Evolutionary conservation across 345 rosid genomes (phyloP).

Genomic region (Citrus sinensis): DNA sequence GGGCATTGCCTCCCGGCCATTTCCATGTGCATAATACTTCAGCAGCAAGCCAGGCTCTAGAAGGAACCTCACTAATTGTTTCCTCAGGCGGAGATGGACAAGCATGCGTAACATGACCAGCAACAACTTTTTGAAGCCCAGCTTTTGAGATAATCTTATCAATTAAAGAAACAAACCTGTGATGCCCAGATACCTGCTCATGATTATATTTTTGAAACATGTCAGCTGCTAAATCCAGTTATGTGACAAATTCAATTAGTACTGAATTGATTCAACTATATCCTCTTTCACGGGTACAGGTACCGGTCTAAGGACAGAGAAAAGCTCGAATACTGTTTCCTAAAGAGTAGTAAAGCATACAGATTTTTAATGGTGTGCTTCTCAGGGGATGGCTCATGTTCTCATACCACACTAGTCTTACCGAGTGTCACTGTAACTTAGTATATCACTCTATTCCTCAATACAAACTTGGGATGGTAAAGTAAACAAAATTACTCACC

Average conservation of each 20-base stretch:
- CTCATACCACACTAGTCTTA: neutral
- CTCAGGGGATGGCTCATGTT: neutral
- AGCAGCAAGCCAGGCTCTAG: slow-evolving; percentile 87
- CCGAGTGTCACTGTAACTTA: neutral
- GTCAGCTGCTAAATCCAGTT: slow-evolving; percentile 1
- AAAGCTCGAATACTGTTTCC: neutral
- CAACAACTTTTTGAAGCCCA: slow-evolving; percentile 57
- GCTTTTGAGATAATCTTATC: slow-evolving; percentile 58
- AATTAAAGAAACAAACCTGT: slow-evolving; percentile 61
- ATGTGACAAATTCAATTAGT: neutral
- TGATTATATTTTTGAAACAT: slow-evolving; percentile 10
- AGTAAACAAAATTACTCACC: neutral
- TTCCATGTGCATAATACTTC: slow-evolving; percentile 92
- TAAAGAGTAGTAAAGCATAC: neutral
- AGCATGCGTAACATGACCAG: slow-evolving; percentile 19
- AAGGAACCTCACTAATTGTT: slow-evolving; percentile 24
- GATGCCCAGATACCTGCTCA: slow-evolving; percentile 54
- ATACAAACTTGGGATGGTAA: neutral
- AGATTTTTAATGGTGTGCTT: neutral
- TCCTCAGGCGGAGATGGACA: slow-evolving; percentile 23
- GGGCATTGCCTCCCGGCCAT: slow-evolving; percentile 87
- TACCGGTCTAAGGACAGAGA: neutral
- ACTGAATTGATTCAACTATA: neutral
- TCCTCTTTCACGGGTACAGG: neutral
- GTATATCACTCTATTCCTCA: neutral